phyloP scores from a whole-genome alignment of 2,329 filamentous ascomycete species.

The Trichoderma guizhouense region DNA sequence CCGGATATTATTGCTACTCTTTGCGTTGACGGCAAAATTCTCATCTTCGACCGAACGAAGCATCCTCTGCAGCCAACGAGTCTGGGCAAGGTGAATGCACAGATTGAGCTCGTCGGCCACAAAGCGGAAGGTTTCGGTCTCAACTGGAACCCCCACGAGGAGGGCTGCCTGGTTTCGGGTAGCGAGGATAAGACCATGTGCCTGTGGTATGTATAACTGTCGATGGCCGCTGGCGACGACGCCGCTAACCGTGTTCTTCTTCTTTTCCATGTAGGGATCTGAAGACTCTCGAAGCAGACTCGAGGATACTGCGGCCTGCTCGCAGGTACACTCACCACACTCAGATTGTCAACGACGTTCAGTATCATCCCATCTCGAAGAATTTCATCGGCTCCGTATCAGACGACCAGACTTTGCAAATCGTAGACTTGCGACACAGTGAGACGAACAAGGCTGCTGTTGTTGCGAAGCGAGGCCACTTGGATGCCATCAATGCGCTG shows the following conservation, averaged over 20 bases:
- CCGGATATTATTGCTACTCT: constrained; percentile 94
- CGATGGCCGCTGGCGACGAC: background rate
- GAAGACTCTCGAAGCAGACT: constrained; percentile 67
- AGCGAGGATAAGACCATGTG: constrained; percentile 90
- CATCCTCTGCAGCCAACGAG: constrained; percentile 71
- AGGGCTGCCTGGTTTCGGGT: constrained; percentile 81
- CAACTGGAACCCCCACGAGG: constrained; percentile 82
- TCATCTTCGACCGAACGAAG: constrained; percentile 95
- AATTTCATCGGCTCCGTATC: constrained; percentile 89
- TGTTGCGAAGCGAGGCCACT: constrained; percentile 70
- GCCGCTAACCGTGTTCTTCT: constrained; percentile 18
- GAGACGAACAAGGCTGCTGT: constrained; percentile 66
- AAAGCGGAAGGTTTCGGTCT: constrained; percentile 86
- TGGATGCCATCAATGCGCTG: constrained; percentile 91
- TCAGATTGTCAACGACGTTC: constrained; percentile 93
- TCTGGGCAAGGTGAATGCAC: constrained; percentile 66
- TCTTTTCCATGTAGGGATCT: constrained; percentile 61
- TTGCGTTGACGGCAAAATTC: constrained; percentile 79
- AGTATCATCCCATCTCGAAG: constrained; percentile 84
- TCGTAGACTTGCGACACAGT: constrained; percentile 76
- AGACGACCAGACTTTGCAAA: constrained; percentile 88
- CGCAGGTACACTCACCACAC: constrained; percentile 83
- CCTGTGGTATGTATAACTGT: constrained; percentile 65
- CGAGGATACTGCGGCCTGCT: constrained; percentile 66
- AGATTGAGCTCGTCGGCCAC: constrained; percentile 83